Evolutionary conservation across 225 moss, liverwort and hornwort genomes (phyloP), one percentile per base, ranked within the genome.

Genomic region (Straminergon stramineum): DNA sequence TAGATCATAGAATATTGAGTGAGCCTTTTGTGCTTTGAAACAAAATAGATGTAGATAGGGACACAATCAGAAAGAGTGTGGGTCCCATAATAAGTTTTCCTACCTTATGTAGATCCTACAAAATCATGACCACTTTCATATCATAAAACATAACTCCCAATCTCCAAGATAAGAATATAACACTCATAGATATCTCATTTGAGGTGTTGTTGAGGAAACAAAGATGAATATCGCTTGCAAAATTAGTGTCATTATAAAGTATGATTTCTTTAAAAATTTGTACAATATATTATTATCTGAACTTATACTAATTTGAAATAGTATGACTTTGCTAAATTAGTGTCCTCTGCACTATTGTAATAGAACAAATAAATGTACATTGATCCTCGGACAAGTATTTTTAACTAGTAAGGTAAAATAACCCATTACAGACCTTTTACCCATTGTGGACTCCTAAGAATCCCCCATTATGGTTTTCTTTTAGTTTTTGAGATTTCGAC

Each of bases 21-120:
- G 37, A 37, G 16, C 0, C 0, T 24, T 78, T 56, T 15, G 5
- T 37, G 3, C 37, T 1, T 37, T 56, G 15, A 48, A 75, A 48
- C 7, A 11, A 56, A 78, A 37, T 78, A 6, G 10, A 37, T 78
- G 23, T 55, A 34, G 14, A 35, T 35, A 35, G 3, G 22, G 14
- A 13, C 0, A 0, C 35, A 53, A 35, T 35, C 14, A 3, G 6
- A 0, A 77, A 53, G 5, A 23, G 1, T 32, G 5, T 12, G 1
- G 51, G 8, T 12, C 1, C 1, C 2, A 19, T 12, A 75, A 51
- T 32, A 75, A 31, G 13, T 51, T 2, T 51, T 2, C 2, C 1
- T 45, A 16, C 7, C 32, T 51, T 20, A 19, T 15, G 4, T 75
- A 32, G 7, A 75, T 34, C 5, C 34, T 53, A 21, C 3, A 34